Evolutionary conservation across 2,329 filamentous ascomycete genomes (phyloP).

Genomic region (Metarhizium brunneum): DNA sequence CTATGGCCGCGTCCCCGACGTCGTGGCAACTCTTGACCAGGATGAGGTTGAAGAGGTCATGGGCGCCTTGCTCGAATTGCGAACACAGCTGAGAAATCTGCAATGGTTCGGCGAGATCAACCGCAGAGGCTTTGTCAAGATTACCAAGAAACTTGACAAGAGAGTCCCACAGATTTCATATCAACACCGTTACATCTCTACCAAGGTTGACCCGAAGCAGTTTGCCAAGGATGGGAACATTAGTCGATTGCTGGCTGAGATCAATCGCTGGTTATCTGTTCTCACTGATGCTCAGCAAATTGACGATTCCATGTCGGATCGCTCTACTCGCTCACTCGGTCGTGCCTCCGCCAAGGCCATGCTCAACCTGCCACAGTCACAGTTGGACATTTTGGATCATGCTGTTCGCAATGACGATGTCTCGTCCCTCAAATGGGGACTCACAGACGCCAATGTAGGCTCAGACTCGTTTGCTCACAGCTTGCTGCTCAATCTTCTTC

Average conservation of each 20-base stretch:
- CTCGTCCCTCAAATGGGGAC: conserved; percentile 41
- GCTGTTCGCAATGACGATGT: conserved; percentile 63
- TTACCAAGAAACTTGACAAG: conserved; percentile 98
- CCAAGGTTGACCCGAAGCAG: conserved; percentile 79
- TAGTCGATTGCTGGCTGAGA: conserved; percentile 42
- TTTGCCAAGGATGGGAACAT: conserved; percentile 67
- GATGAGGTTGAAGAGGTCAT: conserved; percentile 90
- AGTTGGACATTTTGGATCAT: conserved; percentile 63
- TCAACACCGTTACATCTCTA: conserved; percentile 78
- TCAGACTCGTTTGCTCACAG: conserved; percentile 40
- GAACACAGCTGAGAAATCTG: conserved; percentile 79
- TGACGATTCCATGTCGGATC: conserved; percentile 66
- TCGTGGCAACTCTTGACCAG: conserved; percentile 64
- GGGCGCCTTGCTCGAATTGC: conserved; percentile 79
- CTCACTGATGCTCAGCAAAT: conserved; percentile 68
- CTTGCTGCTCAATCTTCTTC: conserved; percentile 69
- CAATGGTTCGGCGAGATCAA: conserved; percentile 99
- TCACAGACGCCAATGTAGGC: conserved; percentile 46
- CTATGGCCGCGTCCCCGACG: conserved; percentile 67
- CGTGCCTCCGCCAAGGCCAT: conserved; percentile 67
- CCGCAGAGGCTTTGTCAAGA: conserved; percentile 89
- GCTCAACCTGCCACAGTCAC: conserved; percentile 58
- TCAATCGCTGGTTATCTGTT: conserved; percentile 87
- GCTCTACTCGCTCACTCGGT: conserved; percentile 67
- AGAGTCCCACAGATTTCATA: conserved; percentile 69